Percentiles rank a stretch among this genome's conserved stretches.
phyloP scores from a whole-genome alignment of 345 rosid genomes.

The Eucalyptus guilfoylei region DNA sequence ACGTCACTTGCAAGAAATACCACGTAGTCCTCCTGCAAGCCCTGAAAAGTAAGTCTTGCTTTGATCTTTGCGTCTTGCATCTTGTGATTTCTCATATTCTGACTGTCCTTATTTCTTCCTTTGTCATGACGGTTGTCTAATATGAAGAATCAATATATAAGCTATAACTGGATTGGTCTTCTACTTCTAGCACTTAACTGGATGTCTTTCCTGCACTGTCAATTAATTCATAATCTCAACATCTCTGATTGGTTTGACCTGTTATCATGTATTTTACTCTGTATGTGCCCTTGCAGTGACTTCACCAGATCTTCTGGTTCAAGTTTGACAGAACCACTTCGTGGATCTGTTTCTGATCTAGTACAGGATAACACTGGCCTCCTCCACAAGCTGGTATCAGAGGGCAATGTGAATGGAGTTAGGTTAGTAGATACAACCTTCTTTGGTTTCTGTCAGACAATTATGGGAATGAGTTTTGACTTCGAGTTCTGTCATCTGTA shows the following conservation, averaged over 20 bases:
- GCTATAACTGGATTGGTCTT: background rate
- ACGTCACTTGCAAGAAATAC: slow-evolving; percentile 89
- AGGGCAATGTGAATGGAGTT: slow-evolving; percentile 69
- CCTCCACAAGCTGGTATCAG: slow-evolving; percentile 66
- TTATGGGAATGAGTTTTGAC: background rate
- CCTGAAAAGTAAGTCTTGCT: slow-evolving; percentile 63
- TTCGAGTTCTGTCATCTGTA: slow-evolving; percentile 10
- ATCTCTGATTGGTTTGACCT: background rate
- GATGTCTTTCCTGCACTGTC: background rate
- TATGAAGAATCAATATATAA: background rate
- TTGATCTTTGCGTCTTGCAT: background rate
- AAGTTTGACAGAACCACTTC: slow-evolving; percentile 38
- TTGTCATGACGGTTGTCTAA: background rate
- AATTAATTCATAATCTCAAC: background rate
- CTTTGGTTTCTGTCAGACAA: background rate
- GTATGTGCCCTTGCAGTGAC: slow-evolving; percentile 37
- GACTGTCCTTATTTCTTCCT: background rate
- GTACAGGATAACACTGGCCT: slow-evolving; percentile 42
- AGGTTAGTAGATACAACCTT: slow-evolving; percentile 42
- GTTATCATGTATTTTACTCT: background rate
- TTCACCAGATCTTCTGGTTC: slow-evolving; percentile 33
- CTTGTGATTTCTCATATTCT: background rate
- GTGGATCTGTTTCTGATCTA: slow-evolving; percentile 31
- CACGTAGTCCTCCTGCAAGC: slow-evolving; percentile 83
- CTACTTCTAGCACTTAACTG: background rate